A percentile compares a stretch with the other conserved stretches of the same genome.
These are phyloP conservation scores for Trypethelium eluteriae DNA, from an alignment of 495 filamentous ascomycete species.

Conservation along the genomic window DNA sequence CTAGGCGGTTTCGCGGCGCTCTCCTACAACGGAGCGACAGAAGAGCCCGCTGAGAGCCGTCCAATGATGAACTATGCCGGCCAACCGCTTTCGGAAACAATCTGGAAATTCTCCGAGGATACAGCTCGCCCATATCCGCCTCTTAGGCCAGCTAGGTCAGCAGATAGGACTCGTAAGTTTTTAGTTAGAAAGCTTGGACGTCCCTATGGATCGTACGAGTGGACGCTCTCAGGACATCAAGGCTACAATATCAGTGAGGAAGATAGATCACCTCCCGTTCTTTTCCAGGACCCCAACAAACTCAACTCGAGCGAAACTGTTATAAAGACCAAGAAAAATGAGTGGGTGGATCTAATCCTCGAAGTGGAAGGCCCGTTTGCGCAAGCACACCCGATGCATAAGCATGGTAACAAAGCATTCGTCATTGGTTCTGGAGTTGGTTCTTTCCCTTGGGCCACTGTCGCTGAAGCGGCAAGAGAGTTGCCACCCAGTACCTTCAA, in stretches of 20 bases:
- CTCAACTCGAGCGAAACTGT: constrained; percentile 3
- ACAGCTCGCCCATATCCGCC: constrained; percentile 13
- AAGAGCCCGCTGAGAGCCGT: background rate
- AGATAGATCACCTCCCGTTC: background rate
- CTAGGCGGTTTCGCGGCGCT: constrained; percentile 4
- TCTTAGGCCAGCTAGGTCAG: constrained; percentile 3
- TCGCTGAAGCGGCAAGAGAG: constrained; percentile 12
- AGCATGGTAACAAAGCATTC: constrained; percentile 15
- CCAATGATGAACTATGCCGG: constrained; percentile 14
- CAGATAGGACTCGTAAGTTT: constrained; percentile 12
- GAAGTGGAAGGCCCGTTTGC: constrained; percentile 14
- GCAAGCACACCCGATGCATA: constrained; percentile 16
- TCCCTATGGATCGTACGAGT: constrained; percentile 7
- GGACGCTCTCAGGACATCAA: constrained; percentile 10
- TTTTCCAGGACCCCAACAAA: constrained; percentile 3
- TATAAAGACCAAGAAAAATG: constrained; percentile 11
- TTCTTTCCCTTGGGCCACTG: constrained; percentile 8
- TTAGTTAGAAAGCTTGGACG: constrained; percentile 6
- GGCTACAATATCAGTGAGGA: constrained; percentile 13
- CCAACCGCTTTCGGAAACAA: background rate
- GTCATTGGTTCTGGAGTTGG: constrained; percentile 11
- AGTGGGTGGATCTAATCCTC: constrained; percentile 14
- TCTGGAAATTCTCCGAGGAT: constrained; percentile 2
- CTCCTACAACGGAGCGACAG: constrained; percentile 10
- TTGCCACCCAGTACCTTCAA: constrained; percentile 12